Base-by-base conservation (phyloP, 768 basidiomycete species). In the Rhizopogon salebrosus region DNA sequence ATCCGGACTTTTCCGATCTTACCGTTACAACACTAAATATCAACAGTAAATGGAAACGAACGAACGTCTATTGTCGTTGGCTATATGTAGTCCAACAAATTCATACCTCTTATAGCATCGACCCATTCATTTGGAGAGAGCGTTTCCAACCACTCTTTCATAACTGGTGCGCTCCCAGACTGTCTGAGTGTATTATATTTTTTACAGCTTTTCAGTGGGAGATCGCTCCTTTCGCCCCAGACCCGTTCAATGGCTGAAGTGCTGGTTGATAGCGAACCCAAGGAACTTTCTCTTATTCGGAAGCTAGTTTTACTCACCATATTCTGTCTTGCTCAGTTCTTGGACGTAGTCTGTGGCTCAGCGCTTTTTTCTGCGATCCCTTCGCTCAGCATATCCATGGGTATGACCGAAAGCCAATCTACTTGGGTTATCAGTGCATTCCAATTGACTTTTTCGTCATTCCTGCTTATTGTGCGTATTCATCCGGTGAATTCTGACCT, bases 391-490 rank as follows among this genome's bases (percentile, higher is more conserved):
- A 6, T 23, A 5, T 43, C 56, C 2, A 42, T 67, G 13, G 46
- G 54, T 24, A 62, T 66, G 20, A 59, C 54, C 13, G 43, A 57
- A 43, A 62, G 51, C 26, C 54, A 64, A 46, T 62, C 60, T 24
- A 65, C 69, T 35, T 79, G 77, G 77, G 50, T 78, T 4, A 59
- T 75, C 27, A 70, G 72, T 41, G 75, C 72, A 8, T 78, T 71
- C 56, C 66, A 75, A 29, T 54, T 69, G 14, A 71, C 66, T 2
- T 79, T 77, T 60, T 70, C 77, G 6, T 66, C 77, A 5, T 70
- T 77, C 50, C 59, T 72, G 11, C 64, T 73, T 54, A 29, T 43
- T 16, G 42, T 43, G 27, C 42, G 42, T 43, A 18, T 2, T 11
- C 27, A 20, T 10, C 36, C 10, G 18, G 16, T 43, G 3, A 6